phyloP scores from a whole-genome alignment of 345 rosid genomes.

The Salix dunnii region DNA sequence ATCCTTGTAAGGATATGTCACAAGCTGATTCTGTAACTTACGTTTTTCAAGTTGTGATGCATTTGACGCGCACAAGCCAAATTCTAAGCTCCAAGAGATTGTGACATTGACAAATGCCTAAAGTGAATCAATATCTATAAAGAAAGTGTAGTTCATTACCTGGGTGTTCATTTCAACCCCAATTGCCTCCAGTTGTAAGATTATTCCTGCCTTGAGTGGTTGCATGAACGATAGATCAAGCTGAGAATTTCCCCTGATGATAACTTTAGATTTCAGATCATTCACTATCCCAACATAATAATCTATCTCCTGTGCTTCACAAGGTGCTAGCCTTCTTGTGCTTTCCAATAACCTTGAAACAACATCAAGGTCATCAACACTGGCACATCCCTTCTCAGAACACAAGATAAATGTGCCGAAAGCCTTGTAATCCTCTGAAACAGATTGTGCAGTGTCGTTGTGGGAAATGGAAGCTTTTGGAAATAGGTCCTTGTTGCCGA shows the following conservation, averaged over 20 bases:
- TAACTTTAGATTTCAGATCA: slow-evolving; percentile 1
- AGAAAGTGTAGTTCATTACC: slow-evolving; percentile 9
- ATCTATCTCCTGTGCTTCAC: neutral
- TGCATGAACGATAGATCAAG: neutral
- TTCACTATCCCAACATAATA: slow-evolving; percentile 20
- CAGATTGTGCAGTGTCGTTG: neutral
- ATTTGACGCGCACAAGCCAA: too few species aligned
- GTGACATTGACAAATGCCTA: too few species aligned
- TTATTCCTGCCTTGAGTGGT: slow-evolving; percentile 22
- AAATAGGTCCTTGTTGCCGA: slow-evolving; percentile 28
- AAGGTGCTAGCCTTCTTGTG: slow-evolving; percentile 1
- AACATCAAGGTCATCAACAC: slow-evolving; percentile 45
- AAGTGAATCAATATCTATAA: too few species aligned
- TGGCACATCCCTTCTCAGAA: slow-evolving; percentile 30
- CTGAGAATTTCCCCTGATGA: slow-evolving; percentile 13
- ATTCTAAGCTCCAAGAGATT: too few species aligned
- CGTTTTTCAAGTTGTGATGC: too few species aligned
- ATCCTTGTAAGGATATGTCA: too few species aligned
- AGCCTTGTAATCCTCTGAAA: slow-evolving; percentile 26
- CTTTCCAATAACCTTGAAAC: slow-evolving; percentile 23
- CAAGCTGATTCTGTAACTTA: too few species aligned
- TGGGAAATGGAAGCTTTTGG: slow-evolving; percentile 26
- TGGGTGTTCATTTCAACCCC: slow-evolving; percentile 17
- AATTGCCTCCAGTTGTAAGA: slow-evolving; percentile 27
- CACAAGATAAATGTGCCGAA: slow-evolving; percentile 56